Percentiles rank a stretch among this genome's conserved stretches.
phyloP scores from a whole-genome alignment of 2,329 filamentous ascomycete species.

The Dothistroma septosporum region DNA sequence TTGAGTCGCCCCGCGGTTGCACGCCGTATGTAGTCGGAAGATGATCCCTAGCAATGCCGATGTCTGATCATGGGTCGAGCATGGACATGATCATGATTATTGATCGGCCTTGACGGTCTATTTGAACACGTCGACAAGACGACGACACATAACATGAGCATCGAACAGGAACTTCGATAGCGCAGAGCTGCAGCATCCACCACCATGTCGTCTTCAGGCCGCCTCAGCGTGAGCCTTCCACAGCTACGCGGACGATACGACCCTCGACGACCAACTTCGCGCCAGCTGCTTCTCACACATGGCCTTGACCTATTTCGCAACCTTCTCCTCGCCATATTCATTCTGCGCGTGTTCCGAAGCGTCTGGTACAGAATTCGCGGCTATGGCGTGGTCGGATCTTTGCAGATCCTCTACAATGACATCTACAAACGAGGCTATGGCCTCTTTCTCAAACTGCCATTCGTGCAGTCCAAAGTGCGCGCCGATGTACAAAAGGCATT shows the following conservation, averaged over 20 bases:
- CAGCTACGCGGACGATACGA: constrained; percentile 26
- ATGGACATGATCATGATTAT: neutral
- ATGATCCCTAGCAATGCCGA: neutral
- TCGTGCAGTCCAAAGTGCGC: constrained; percentile 79
- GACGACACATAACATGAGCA: neutral
- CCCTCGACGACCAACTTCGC: constrained; percentile 17
- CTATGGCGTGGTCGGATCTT: constrained; percentile 76
- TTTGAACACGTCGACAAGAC: neutral
- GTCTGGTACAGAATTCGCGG: constrained; percentile 81
- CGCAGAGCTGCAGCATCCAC: neutral
- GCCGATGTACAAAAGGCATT: constrained; percentile 78
- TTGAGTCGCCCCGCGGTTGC: neutral
- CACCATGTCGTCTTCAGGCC: neutral
- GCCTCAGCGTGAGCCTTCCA: constrained; percentile 12
- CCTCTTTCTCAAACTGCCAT: constrained; percentile 78
- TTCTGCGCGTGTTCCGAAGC: constrained; percentile 77
- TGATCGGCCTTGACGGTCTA: neutral
- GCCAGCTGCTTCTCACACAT: constrained; percentile 26
- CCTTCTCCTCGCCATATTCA: constrained; percentile 81
- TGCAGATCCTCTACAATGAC: constrained; percentile 68
- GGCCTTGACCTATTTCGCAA: constrained; percentile 59
- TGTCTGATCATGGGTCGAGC: neutral
- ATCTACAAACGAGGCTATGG: constrained; percentile 73
- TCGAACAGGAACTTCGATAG: neutral
- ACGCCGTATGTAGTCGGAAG: neutral